phyloP scores from a whole-genome alignment of 208 protist species.

The Trypanosoma rangeli region DNA sequence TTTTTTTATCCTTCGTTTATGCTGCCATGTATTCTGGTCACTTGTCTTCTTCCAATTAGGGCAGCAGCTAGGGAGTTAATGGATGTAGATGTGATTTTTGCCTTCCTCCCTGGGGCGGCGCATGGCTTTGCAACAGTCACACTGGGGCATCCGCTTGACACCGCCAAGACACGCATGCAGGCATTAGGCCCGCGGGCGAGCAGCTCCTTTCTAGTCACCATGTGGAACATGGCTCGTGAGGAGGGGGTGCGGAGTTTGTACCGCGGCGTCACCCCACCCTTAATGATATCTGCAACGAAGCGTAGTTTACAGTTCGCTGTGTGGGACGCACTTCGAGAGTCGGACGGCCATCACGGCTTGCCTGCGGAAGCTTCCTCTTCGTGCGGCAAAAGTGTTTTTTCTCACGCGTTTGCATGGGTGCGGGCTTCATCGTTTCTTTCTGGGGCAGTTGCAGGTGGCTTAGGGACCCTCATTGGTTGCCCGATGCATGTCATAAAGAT shows the following conservation, averaged over 20 bases:
- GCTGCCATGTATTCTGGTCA: neutral
- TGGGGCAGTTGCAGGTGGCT: constrained; percentile 75
- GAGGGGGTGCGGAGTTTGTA: constrained; percentile 81
- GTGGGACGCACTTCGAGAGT: constrained; percentile 61
- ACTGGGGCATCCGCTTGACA: constrained; percentile 88
- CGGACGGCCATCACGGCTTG: neutral
- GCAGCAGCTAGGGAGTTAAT: constrained; percentile 9
- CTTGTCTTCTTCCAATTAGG: neutral
- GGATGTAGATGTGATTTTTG: constrained; percentile 23
- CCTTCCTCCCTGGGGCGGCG: constrained; percentile 75
- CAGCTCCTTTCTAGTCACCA: constrained; percentile 47
- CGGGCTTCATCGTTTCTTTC: constrained; percentile 55
- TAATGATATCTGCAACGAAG: constrained; percentile 81
- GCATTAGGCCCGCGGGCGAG: constrained; percentile 48
- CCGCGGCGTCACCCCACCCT: constrained; percentile 69
- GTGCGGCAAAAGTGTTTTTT: neutral
- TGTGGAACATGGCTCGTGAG: constrained; percentile 48
- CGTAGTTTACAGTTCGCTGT: constrained; percentile 85
- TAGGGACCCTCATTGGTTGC: constrained; percentile 85
- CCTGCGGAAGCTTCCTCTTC: neutral
- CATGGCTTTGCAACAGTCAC: constrained; percentile 69
- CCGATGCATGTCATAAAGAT: constrained; percentile 91
- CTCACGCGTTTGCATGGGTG: constrained; percentile 16
- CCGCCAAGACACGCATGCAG: constrained; percentile 89
- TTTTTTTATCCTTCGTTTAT: constrained; percentile 7